Evolutionary conservation across 2,329 filamentous ascomycete genomes (phyloP).

Genomic region (Aspergillaceae sp.): DNA sequence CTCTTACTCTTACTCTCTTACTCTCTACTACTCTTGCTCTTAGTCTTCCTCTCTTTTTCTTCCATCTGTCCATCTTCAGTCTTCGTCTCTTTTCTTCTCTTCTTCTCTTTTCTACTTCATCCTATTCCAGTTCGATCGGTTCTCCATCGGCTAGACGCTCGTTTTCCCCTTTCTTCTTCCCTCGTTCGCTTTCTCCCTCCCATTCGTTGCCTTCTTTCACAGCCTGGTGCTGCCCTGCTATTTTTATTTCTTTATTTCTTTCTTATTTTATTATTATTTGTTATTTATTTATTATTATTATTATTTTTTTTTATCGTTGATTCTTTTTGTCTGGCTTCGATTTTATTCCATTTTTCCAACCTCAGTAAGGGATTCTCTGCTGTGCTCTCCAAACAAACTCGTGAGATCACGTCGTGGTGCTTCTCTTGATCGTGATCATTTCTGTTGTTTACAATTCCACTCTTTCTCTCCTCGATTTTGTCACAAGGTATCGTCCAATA

Average conservation of each 20-base stretch:
- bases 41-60: neutral
- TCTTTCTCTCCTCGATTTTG: no score
- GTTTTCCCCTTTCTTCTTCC: slow-evolving; percentile 8
- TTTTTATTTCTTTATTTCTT: slow-evolving; percentile 16
- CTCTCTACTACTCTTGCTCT: neutral
- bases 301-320: neutral
- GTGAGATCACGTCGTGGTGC: no score
- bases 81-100: slow-evolving; percentile 1
- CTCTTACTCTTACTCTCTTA: neutral
- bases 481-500: no score
- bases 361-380: no score
- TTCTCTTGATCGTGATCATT: no score
- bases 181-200: slow-evolving; percentile 10
- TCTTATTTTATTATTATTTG: slow-evolving; percentile 1
- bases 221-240: slow-evolving; percentile 19
- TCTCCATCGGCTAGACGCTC: neutral
- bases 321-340: no score
- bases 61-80: neutral
- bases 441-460: no score
- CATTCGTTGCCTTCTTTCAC: slow-evolving; percentile 9
- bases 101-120: slow-evolving; percentile 1
- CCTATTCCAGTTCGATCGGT: slow-evolving; percentile 2
- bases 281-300: neutral
- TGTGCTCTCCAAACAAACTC: no score
- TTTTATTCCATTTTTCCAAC: no score